Conservation (phyloP, 2,329 filamentous ascomycete genomes). For the Aspergillus intermedius region DNA sequence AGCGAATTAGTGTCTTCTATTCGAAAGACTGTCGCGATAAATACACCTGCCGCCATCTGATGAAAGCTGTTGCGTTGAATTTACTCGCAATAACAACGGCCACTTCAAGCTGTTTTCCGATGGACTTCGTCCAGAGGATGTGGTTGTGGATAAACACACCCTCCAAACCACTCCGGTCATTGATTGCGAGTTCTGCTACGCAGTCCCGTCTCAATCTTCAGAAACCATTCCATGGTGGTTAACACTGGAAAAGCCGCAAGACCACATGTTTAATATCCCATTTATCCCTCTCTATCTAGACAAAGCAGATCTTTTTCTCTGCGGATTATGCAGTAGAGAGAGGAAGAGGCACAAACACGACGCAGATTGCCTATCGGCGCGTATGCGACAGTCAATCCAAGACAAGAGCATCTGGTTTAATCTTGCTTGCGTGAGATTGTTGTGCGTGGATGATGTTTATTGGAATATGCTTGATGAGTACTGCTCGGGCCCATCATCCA, state of each 20-base stretch:
- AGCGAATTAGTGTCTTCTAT: neutral
- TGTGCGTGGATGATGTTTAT: neutral
- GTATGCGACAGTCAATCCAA: neutral
- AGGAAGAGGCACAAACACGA: too few species aligned
- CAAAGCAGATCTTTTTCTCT: neutral
- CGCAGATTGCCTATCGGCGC: neutral
- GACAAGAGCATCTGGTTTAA: neutral
- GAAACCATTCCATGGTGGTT: constrained; percentile 11
- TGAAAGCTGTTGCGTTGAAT: neutral
- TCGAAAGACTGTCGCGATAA: neutral
- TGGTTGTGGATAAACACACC: constrained; percentile 15
- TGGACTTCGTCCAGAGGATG: constrained; percentile 22
- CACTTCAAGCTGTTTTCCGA: constrained; percentile 21
- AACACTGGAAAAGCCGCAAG: constrained; percentile 4
- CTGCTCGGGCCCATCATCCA: neutral
- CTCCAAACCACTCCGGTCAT: constrained; percentile 14
- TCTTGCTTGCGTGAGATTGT: neutral
- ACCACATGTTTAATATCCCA: neutral
- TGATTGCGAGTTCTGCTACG: constrained; percentile 27
- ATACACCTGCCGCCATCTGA: neutral
- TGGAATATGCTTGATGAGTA: neutral
- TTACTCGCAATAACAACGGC: constrained; percentile 6
- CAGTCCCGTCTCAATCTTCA: constrained; percentile 13
- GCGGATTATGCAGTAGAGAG: too few species aligned
- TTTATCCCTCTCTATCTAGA: neutral